Base-by-base conservation (phyloP, 805 yeast species). In the Kluyveromyces siamensis region DNA sequence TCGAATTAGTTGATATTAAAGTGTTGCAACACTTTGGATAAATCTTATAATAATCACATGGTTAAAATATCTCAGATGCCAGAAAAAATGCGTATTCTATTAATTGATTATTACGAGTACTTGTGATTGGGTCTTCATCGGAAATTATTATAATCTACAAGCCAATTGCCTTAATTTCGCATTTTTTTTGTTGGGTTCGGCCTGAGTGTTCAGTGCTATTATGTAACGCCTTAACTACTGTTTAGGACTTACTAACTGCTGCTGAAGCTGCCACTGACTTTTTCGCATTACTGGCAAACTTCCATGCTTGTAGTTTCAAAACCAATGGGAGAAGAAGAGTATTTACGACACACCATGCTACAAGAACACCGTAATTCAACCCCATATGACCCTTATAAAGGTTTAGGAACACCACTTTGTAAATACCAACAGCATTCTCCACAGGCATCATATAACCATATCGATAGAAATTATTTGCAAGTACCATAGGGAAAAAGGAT, bases 381-480 rank as follows among this genome's bases (percentile, higher is more conserved):
- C 88, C 88, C 58, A 83, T 47, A 21, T 74, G 56, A 4, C 81
- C 80, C 57, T 74, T 80, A 56, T 76, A 74, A 2, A 83, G 68
- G 57, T 79, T 66, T 57, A 81, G 74, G 45, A 84, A 70, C 1
- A 82, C 64, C 1, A 83, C 81, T 60, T 80, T 80, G 57, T 74
- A 73, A 27, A 80, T 73, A 55, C 80, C 87, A 46, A 75, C 73
- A 0, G 84, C 75, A 54, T 83, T 82, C 56, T 81, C 81, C 47
- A 83, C 73, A 5, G 93, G 95, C 70, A 80, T 68, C 17, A 77
- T 83, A 57, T 81, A 81, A 17, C 89, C 86, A 61, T 74, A 81
- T 48, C 82, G 67, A 66, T 70, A 84, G 53, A 85, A 72, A n/a
- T 62, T 53, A 5, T 82, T 78, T 30, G 75, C 70, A 47, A 83